A percentile compares a stretch with the other conserved stretches of the same genome.
Conservation (phyloP, 2,329 filamentous ascomycete species). For the Aspergillus sp. region DNA sequence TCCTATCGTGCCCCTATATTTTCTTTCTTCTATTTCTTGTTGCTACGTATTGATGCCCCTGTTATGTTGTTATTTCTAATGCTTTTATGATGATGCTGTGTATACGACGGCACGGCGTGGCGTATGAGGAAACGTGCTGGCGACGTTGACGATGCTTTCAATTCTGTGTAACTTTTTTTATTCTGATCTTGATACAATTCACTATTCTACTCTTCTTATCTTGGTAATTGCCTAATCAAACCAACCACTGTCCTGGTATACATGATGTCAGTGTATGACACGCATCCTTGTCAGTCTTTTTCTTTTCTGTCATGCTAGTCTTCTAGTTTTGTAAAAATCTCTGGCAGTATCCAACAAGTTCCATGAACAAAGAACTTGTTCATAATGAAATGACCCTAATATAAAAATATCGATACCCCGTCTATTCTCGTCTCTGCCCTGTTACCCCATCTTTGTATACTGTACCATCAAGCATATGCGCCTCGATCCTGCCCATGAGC, state of each 20-base stretch:
- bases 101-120: neutral
- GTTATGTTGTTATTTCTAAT: neutral
- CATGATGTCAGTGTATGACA: neutral
- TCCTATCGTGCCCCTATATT: conserved; percentile 8
- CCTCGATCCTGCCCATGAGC: neutral
- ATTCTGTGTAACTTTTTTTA: neutral
- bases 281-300: neutral
- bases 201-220: neutral
- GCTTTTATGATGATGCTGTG: neutral
- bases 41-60: neutral
- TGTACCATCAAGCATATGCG: conserved; percentile 1
- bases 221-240: neutral
- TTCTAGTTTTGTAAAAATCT: neutral
- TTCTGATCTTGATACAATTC: neutral
- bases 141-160: neutral
- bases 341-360: no score
- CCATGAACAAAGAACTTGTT: no score
- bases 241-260: neutral
- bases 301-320: neutral
- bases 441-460: neutral
- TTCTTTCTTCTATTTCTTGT: neutral
- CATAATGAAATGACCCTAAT: no score
- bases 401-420: no score
- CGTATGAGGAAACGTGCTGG: neutral
- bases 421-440: no score